Base-by-base conservation (phyloP, 805 yeast genomes). In the Candida easanensis region DNA sequence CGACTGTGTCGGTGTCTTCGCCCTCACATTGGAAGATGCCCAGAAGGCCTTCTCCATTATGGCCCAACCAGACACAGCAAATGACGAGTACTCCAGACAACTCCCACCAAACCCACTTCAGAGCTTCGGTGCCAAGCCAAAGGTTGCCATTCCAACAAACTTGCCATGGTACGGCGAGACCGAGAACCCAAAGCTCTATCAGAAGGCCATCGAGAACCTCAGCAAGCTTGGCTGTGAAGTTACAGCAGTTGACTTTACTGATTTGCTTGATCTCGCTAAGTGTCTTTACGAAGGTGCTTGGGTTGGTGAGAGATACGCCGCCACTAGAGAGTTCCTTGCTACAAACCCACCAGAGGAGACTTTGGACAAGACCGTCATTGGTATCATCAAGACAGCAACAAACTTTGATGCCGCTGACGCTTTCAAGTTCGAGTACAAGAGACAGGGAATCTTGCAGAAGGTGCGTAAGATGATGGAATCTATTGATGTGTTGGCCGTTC, bases 231-330 rank as follows among this genome's bases (percentile, higher is more conserved):
- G 87, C 39, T 86, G 84, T 33, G 76, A 75, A 41, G 65, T 87
- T 22, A 73, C 77, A 18, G 68, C 80, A 10, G 63, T 82, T 33
- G 90, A 88, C 64, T 90, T 91, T 61, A 64, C 82, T 15, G 86
- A 89, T 4, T 70, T 91, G 32, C 70, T 87, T 48, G 85, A 84
- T 28, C 72, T 91, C 44, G 99, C 98, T 15, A 79, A 79, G 54
- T 86, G 93, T 59, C 73, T 91, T 28, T 91, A 91, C 62, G 97
- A 91, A 60, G 99, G 99, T 45, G 86, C 98, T n/a, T 91, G 99
- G 99, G 98, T 91, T 10, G 88, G 95, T 19, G 99, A 91, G 69
- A 78, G 99, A 54, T 89, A 80, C 67, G 80, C 88, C 49, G 97
- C 97, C 20, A 77, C 81, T 28, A 76, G 79, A 53, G 87, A 84